phyloP scores from a whole-genome alignment of 345 rosid genomes.

The Brassica carinata region DNA sequence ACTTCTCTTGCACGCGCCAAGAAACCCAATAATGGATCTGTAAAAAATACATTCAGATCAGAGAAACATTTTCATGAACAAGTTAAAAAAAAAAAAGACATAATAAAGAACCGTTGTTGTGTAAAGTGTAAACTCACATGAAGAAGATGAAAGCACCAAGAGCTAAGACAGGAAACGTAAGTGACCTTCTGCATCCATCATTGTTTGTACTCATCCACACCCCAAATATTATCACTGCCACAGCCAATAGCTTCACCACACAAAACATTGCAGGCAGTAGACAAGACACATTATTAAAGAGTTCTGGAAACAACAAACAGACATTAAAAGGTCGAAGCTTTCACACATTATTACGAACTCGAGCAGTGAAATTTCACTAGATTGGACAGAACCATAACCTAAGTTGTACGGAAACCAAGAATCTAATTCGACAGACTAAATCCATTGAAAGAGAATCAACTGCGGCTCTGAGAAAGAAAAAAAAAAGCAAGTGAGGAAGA shows the following conservation, averaged over 20 bases:
- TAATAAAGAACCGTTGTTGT: not conserved
- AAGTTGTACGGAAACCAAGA: constrained; percentile 24
- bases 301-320: not conserved
- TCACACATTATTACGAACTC: not conserved
- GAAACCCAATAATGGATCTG: constrained; percentile 91
- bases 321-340: not conserved
- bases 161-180: constrained; percentile 81
- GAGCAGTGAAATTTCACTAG: constrained; percentile 7
- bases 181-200: constrained; percentile 80
- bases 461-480: constrained; percentile 7
- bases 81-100: not conserved
- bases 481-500: not conserved
- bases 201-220: constrained; percentile 95
- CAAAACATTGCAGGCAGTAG: not conserved
- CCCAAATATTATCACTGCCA: constrained; percentile 72
- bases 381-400: constrained; percentile 17
- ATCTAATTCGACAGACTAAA: constrained; percentile 23
- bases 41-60: constrained; percentile 27
- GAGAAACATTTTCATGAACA: not conserved
- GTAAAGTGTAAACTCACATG: constrained; percentile 49
- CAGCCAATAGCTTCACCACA: constrained; percentile 70
- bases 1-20: constrained; percentile 84
- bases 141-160: constrained; percentile 78
- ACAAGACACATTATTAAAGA: not conserved
- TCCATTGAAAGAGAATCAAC: not conserved